phyloP scores from a whole-genome alignment of 495 filamentous ascomycete genomes.

The Tuber magnatum region DNA sequence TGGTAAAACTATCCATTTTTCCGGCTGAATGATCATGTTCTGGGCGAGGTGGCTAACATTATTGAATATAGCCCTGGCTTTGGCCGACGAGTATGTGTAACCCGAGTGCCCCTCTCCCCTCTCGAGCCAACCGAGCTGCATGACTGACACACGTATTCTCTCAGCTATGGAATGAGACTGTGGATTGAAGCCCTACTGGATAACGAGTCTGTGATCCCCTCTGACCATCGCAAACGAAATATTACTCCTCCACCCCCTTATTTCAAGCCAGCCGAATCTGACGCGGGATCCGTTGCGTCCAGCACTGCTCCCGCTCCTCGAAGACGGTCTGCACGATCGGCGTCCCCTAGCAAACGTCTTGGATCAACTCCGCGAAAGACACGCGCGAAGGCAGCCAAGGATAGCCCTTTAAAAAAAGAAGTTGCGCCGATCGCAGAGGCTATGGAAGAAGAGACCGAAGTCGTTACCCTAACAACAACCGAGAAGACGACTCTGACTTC shows the following conservation, averaged over 20 bases:
- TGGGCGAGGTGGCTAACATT: slow-evolving; percentile 16
- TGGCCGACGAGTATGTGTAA: slow-evolving; percentile 66
- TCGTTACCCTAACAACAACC: slow-evolving; percentile 32
- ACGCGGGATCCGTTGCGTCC: slow-evolving; percentile 40
- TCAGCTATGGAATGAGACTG: slow-evolving; percentile 59
- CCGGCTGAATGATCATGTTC: neutral
- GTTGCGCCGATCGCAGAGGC: slow-evolving; percentile 40
- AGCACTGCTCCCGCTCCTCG: slow-evolving; percentile 46
- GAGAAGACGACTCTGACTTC: slow-evolving; percentile 32
- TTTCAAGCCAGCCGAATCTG: slow-evolving; percentile 39
- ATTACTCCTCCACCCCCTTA: slow-evolving; percentile 44
- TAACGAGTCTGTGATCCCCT: slow-evolving; percentile 54
- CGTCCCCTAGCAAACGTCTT: slow-evolving; percentile 50
- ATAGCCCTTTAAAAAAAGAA: slow-evolving; percentile 41
- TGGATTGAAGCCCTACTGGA: slow-evolving; percentile 91
- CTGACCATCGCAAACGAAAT: slow-evolving; percentile 42
- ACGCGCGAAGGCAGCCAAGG: slow-evolving; percentile 51
- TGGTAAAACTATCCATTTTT: slow-evolving; percentile 49
- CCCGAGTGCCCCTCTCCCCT: slow-evolving; percentile 1
- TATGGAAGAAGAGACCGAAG: slow-evolving; percentile 35
- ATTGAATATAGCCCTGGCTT: slow-evolving; percentile 58
- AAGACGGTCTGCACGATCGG: slow-evolving; percentile 50
- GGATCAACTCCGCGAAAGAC: slow-evolving; percentile 59
- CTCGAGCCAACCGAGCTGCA: slow-evolving; percentile 9
- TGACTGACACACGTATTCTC: slow-evolving; percentile 22